phyloP scores from a whole-genome alignment of 331 rosid species.

The Prunus yedoensis region DNA sequence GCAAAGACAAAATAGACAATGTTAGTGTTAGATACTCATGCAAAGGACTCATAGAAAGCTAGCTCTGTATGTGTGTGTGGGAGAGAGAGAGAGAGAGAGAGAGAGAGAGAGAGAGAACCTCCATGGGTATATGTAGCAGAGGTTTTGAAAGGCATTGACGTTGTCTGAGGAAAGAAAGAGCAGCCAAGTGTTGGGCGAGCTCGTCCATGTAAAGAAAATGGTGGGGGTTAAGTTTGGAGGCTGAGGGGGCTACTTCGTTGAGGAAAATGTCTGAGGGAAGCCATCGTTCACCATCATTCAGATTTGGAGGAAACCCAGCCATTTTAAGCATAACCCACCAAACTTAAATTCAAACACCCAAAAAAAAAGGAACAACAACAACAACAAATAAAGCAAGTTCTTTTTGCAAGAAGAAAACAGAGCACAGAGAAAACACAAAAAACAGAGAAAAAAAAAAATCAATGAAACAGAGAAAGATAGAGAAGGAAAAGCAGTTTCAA shows the following conservation, averaged over 20 bases:
- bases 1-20: no score
- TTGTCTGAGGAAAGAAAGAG: slow-evolving; percentile 24
- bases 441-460: background rate
- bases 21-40: background rate
- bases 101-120: background rate
- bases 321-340: slow-evolving; percentile 8
- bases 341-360: background rate
- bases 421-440: no score
- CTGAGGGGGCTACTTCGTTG: slow-evolving; percentile 11
- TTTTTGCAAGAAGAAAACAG: background rate
- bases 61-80: background rate
- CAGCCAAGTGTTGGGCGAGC: slow-evolving; percentile 17
- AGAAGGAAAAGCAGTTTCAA: background rate
- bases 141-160: slow-evolving; percentile 9
- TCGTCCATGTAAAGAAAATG: slow-evolving; percentile 13
- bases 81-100: background rate
- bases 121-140: background rate
- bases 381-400: background rate
- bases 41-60: background rate
- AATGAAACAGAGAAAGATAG: background rate
- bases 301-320: slow-evolving; percentile 29
- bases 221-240: background rate
- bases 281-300: slow-evolving; percentile 27
- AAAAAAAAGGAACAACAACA: background rate
- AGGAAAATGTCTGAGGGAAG: slow-evolving; percentile 33